A percentile compares a stretch with the other conserved stretches of the same genome.
phyloP scores from a whole-genome alignment of 78 protist species.

The Corallochytrium limacisporum region DNA sequence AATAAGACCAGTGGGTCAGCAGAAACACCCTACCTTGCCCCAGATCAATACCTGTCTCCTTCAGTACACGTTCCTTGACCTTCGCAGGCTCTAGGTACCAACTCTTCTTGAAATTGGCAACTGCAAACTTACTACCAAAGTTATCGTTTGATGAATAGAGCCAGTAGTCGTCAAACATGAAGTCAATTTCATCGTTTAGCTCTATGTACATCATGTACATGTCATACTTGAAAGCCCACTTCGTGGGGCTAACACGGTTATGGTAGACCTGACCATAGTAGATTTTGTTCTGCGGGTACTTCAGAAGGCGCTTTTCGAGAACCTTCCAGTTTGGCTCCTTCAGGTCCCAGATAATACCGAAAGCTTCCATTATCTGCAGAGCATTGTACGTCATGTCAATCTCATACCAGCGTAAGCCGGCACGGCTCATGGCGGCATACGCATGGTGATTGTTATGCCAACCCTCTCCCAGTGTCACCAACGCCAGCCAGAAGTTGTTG shows the following conservation, averaged over 20 bases:
- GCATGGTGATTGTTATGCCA: conserved; percentile 1
- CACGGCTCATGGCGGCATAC: neutral
- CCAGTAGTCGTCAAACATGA: neutral
- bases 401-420: neutral
- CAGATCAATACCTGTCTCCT: neutral
- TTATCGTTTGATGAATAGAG: neutral
- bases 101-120: neutral
- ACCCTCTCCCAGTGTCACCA: neutral
- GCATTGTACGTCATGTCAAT: neutral
- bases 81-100: neutral
- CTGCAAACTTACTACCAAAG: neutral
- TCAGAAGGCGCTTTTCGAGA: no score
- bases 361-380: neutral
- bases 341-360: neutral
- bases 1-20: neutral
- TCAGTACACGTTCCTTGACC: neutral
- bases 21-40: neutral
- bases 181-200: neutral
- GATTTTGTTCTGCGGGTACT: no score
- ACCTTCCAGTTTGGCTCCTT: neutral
- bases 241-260: no score
- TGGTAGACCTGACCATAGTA: no score
- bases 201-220: neutral
- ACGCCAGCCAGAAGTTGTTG: neutral
- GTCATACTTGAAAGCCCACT: no score